Evolutionary conservation across 2,329 filamentous ascomycete genomes (phyloP).

Genomic region (Nothopassalora personata): DNA sequence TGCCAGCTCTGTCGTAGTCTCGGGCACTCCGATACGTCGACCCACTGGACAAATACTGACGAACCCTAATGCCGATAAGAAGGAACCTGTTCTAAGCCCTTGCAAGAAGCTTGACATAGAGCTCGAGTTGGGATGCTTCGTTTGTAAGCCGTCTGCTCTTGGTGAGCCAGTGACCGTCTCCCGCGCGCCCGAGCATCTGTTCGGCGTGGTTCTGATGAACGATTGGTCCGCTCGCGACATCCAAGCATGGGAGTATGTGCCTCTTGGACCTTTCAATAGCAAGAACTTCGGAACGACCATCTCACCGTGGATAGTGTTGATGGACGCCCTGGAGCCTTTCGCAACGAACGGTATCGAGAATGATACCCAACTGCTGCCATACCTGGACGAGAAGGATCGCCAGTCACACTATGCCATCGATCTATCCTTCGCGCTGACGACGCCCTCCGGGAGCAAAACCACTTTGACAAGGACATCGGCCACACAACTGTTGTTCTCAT

Average conservation of each 20-base stretch:
- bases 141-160: slow-evolving; percentile 60
- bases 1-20: slow-evolving; percentile 68
- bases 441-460: slow-evolving; percentile 43
- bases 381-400: slow-evolving; percentile 57
- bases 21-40: slow-evolving; percentile 65
- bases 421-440: slow-evolving; percentile 58
- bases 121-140: slow-evolving; percentile 71
- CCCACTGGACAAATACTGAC: slow-evolving; percentile 69
- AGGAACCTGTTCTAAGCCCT: slow-evolving; percentile 58
- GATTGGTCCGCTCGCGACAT: slow-evolving; percentile 84
- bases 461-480: slow-evolving; percentile 55
- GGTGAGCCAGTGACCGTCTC: slow-evolving; percentile 59
- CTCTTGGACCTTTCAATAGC: slow-evolving; percentile 69
- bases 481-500: slow-evolving; percentile 71
- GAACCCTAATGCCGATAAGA: slow-evolving; percentile 57
- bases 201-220: slow-evolving; percentile 77
- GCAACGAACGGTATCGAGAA: slow-evolving; percentile 50
- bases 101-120: slow-evolving; percentile 70
- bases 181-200: slow-evolving; percentile 65
- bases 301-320: slow-evolving; percentile 71
- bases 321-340: slow-evolving; percentile 73
- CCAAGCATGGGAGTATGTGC: slow-evolving; percentile 79
- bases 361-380: slow-evolving; percentile 53
- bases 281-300: slow-evolving; percentile 80
- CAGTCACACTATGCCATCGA: slow-evolving; percentile 64